phyloP scores from a whole-genome alignment of 495 filamentous ascomycete species.

The Aspergillus affinis region DNA sequence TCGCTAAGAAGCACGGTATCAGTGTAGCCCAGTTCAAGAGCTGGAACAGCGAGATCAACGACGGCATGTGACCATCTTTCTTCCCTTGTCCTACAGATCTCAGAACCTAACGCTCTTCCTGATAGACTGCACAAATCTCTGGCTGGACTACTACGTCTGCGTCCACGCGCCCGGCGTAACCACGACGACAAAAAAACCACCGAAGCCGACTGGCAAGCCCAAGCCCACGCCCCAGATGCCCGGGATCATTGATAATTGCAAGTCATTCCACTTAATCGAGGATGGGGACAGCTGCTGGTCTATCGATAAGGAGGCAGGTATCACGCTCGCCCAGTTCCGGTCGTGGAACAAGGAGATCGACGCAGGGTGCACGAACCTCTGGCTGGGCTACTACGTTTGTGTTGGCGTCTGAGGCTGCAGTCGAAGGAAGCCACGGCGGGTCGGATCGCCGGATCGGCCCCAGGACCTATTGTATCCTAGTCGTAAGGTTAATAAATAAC shows the following conservation, averaged over 20 bases:
- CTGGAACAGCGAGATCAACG: slow-evolving; percentile 34
- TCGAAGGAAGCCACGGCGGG: too few relatives aligned
- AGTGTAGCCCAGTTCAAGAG: slow-evolving; percentile 19
- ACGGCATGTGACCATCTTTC: slow-evolving; percentile 5
- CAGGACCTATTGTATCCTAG: too few relatives aligned
- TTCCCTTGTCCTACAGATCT: background rate
- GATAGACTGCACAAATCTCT: slow-evolving; percentile 21
- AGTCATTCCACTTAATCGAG: slow-evolving; percentile 31
- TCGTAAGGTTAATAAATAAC: too few relatives aligned
- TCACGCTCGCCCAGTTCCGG: slow-evolving; percentile 18
- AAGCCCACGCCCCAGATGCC: slow-evolving; percentile 32
- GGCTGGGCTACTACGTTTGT: slow-evolving; percentile 27
- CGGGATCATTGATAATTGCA: slow-evolving; percentile 40
- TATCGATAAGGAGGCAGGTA: slow-evolving; percentile 24
- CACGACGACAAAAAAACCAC: slow-evolving; percentile 1
- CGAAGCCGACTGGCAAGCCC: slow-evolving; percentile 8
- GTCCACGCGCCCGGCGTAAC: slow-evolving; percentile 13
- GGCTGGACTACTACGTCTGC: slow-evolving; percentile 24
- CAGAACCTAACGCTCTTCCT: background rate
- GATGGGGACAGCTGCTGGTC: slow-evolving; percentile 32
- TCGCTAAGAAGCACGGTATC: slow-evolving; percentile 25
- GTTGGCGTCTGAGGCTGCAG: slow-evolving; percentile 16
- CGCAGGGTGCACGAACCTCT: slow-evolving; percentile 20
- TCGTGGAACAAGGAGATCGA: slow-evolving; percentile 36
- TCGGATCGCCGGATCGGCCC: too few relatives aligned